Evolutionary conservation across 108 stramenopile species (phyloP).

Genomic region (Discostella pseudostelligera): DNA sequence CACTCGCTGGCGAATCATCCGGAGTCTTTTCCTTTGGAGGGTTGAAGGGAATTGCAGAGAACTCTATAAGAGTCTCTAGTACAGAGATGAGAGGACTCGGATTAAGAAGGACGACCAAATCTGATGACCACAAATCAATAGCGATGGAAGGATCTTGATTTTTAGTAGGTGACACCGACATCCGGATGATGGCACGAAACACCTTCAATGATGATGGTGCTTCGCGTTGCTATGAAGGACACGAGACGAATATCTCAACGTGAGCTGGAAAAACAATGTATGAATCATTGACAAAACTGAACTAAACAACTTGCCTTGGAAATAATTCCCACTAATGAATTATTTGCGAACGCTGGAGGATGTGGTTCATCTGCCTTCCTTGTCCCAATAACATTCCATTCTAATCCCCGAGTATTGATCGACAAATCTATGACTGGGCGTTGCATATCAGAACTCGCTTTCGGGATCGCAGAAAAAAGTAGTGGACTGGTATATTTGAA

Average conservation of each 20-base stretch:
- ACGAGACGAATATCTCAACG: neutral
- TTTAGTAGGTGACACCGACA: constrained; percentile 19
- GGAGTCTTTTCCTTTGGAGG: neutral
- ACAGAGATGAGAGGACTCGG: constrained; percentile 30
- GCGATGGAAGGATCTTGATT: constrained; percentile 13
- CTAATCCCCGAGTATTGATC: constrained; percentile 11
- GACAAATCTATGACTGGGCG: constrained; percentile 24
- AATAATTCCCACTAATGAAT: constrained; percentile 22
- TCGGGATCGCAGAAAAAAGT: constrained; percentile 8
- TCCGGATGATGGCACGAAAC: constrained; percentile 14
- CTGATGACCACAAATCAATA: constrained; percentile 5
- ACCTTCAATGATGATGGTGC: neutral
- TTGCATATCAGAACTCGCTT: neutral
- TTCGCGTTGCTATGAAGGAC: constrained; percentile 8
- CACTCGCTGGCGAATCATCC: constrained; percentile 5
- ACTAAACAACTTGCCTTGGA: constrained; percentile 27
- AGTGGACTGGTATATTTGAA: constrained; percentile 5
- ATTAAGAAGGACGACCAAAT: constrained; percentile 30
- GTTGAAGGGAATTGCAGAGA: constrained; percentile 31
- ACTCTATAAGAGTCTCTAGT: constrained; percentile 11
- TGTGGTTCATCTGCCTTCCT: neutral
- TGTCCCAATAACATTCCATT: constrained; percentile 24
- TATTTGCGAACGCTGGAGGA: constrained; percentile 15
- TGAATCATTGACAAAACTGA: neutral
- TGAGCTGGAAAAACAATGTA: neutral